Evolutionary conservation across 306 rosid genomes (phyloP), one percentile per base, ranked within the genome.

Genomic region (Vigna trinervia): DNA sequence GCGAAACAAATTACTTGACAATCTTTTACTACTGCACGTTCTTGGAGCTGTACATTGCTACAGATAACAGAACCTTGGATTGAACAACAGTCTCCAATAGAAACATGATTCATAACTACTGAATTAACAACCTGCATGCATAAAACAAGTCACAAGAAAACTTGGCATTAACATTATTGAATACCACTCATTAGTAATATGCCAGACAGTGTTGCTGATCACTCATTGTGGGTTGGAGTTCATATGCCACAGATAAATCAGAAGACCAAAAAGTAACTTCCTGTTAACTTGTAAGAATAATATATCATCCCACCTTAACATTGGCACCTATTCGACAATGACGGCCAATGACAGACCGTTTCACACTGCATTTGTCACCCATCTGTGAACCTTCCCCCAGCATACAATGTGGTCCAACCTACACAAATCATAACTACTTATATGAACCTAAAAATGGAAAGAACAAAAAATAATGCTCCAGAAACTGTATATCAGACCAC

Each of bases 331-430:
- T 95, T 84, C 98, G 88, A 85, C 99, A 95, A 86, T 95, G 98
- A 81, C 94, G 97, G 34, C 99, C 99, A 87, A 95, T 92, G 80
- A 92, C 96, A 75, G 99, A 95, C 52, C 99, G 86, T 77, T 95
- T 95, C 17, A 92, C 98, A 32, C 99, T 95, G 87, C 99, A 95
- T 81, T 95, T 95, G 83, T 92, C 99, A 51, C 98, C 91, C 99
- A 95, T 87, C 72, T 91, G 96, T 15, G 97, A 91, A 75, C 97
- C 99, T 95, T 92, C 97, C 67, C 98, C 99, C n/a, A 95, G 80
- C 98, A 95, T 87, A 85, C 99, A 95, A 78, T 92, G 96, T 59
- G 99, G 97, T 78, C 97, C 99, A n/a, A 95, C 94, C 99, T 95
- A 87, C 84, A 88, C 60, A 79, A 78, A 77, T 65, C 19, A 83